phyloP scores from a whole-genome alignment of 352 stramenopile species.

The Pythium brachiatum region DNA sequence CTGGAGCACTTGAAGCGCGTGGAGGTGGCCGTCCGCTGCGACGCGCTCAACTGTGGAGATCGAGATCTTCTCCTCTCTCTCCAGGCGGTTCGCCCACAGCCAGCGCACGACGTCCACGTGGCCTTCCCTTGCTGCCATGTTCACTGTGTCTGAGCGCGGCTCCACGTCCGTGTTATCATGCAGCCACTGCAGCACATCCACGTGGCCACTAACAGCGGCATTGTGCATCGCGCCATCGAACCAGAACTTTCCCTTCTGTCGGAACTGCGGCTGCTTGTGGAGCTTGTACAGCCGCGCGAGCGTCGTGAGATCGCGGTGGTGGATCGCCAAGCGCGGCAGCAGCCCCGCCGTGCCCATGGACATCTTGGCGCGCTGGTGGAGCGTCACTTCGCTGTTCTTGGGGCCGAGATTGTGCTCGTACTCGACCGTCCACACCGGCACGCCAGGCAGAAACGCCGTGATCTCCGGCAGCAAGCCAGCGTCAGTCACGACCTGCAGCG shows the following conservation, averaged over 20 bases:
- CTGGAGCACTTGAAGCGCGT: background rate
- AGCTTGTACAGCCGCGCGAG: constrained; percentile 16
- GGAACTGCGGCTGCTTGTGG: constrained; percentile 17
- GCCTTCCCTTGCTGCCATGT: constrained; percentile 10
- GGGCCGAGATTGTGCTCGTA: constrained; percentile 8
- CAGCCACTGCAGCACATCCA: constrained; percentile 23
- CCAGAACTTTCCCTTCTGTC: constrained; percentile 7
- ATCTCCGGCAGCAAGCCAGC: constrained; percentile 1
- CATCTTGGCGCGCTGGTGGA: background rate
- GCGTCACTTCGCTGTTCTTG: background rate
- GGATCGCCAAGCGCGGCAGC: constrained; percentile 18
- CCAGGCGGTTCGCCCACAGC: constrained; percentile 4
- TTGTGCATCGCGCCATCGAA: constrained; percentile 13
- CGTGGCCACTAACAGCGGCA: constrained; percentile 8
- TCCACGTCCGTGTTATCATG: background rate
- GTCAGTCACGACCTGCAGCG: constrained; percentile 9
- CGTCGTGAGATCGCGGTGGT: constrained; percentile 5
- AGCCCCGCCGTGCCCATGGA: constrained; percentile 7
- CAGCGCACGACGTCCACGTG: constrained; percentile 18
- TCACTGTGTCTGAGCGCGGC: background rate
- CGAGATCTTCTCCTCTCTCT: background rate
- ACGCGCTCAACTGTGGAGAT: background rate
- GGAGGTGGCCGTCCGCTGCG: background rate
- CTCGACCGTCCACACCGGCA: constrained; percentile 17
- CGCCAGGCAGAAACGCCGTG: constrained; percentile 15